Evolutionary conservation across 169 alveolate genomes (phyloP).

Genomic region (Cryptosporidium ubiquitum): DNA sequence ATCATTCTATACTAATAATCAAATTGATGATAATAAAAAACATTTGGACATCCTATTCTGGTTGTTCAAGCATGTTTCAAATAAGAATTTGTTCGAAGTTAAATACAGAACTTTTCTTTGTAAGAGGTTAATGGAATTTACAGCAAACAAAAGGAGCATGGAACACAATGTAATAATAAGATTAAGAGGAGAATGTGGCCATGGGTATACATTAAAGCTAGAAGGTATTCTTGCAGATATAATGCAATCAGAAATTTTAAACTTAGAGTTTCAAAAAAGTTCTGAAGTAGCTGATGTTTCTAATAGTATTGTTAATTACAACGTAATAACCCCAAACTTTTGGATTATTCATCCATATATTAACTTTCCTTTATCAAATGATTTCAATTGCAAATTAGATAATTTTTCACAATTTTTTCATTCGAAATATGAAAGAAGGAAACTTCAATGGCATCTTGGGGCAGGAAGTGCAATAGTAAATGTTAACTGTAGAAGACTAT

Average conservation of each 20-base stretch:
- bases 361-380: not conserved
- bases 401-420: slow-evolving; percentile 22
- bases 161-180: slow-evolving; percentile 28
- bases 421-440: slow-evolving; percentile 56
- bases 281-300: not conserved
- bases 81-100: slow-evolving; percentile 51
- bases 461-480: slow-evolving; percentile 33
- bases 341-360: slow-evolving; percentile 30
- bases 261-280: slow-evolving; percentile 6
- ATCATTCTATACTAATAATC: not conserved
- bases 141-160: not conserved
- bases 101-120: slow-evolving; percentile 31
- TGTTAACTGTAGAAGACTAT: not conserved
- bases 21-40: not conserved
- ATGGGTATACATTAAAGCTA: slow-evolving; percentile 48
- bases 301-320: not conserved
- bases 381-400: slow-evolving; percentile 1
- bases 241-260: slow-evolving; percentile 48
- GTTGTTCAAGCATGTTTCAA: slow-evolving; percentile 28
- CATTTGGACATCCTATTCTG: slow-evolving; percentile 8
- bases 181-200: slow-evolving; percentile 62
- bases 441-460: slow-evolving; percentile 62
- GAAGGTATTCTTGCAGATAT: slow-evolving; percentile 67
- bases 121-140: slow-evolving; percentile 45
- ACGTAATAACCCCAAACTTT: slow-evolving; percentile 35